These are phyloP conservation scores for Heliosperma pusillum DNA, from an alignment of 148 eudicot genomes.

Conservation along the genomic window DNA sequence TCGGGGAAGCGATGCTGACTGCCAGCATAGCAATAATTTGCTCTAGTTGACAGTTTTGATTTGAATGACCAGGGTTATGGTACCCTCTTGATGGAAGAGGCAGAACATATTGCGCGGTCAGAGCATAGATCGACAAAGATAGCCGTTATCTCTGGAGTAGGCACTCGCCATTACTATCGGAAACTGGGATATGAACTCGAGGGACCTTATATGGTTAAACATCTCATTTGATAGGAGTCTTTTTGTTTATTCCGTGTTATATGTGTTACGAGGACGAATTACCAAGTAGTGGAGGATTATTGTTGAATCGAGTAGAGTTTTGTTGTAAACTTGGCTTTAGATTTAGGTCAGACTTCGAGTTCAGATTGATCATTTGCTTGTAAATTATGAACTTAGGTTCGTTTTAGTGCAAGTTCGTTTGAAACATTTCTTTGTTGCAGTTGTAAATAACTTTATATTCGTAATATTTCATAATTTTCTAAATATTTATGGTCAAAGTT, in stretches of 20 bases:
- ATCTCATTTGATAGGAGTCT: constrained; percentile 33
- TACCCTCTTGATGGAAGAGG: constrained; percentile 96
- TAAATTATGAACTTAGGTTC: constrained; percentile 22
- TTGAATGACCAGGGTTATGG: constrained; percentile 65
- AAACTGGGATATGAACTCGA: constrained; percentile 96
- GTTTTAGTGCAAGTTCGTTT: no score
- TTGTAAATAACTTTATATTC: no score
- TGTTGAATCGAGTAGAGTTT: not conserved
- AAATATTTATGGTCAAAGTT: no score
- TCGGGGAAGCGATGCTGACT: not conserved
- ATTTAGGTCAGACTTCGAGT: not conserved
- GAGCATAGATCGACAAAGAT: constrained; percentile 89
- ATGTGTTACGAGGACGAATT: not conserved
- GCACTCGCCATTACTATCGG: constrained; percentile 94
- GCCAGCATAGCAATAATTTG: not conserved
- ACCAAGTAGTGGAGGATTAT: not conserved
- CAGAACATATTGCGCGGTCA: constrained; percentile 73
- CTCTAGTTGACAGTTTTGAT: not conserved
- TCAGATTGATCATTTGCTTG: constrained; percentile 12
- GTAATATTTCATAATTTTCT: no score
- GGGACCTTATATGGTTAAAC: constrained; percentile 96
- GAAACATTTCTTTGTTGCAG: no score
- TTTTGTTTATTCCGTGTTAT: not conserved
- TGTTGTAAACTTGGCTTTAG: constrained; percentile 17
- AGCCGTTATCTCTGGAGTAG: constrained; percentile 94